Evolutionary conservation across 2,329 filamentous ascomycete genomes (phyloP).

Genomic region (Lachnellula arida): DNA sequence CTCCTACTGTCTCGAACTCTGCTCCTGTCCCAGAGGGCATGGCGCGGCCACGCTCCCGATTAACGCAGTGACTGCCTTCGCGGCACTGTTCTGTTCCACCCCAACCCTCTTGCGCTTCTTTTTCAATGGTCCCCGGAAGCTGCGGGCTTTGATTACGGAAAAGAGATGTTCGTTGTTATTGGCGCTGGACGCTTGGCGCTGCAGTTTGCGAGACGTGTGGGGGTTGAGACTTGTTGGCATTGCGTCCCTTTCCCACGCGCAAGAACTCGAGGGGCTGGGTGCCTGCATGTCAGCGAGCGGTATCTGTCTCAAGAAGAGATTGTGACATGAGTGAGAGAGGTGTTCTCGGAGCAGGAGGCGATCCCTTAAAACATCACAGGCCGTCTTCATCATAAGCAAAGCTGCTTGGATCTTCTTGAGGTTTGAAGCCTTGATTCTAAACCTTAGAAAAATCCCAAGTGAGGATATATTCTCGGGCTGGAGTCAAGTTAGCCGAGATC

Average conservation of each 20-base stretch:
- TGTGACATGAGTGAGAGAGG: neutral
- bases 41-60: constrained; percentile 36
- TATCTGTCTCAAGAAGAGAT: neutral
- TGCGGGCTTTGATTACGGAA: neutral
- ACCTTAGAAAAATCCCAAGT: too few species aligned
- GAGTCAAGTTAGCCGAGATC: too few species aligned
- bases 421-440: too few species aligned
- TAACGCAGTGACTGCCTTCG: constrained; percentile 33
- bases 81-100: constrained; percentile 37
- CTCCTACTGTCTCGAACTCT: constrained; percentile 28
- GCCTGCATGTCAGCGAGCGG: constrained; percentile 39
- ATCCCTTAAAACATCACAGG: too few species aligned
- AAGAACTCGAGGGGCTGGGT: constrained; percentile 32
- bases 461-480: too few species aligned
- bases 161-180: constrained; percentile 28
- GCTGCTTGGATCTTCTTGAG: too few species aligned
- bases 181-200: constrained; percentile 33
- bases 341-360: neutral
- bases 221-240: constrained; percentile 35
- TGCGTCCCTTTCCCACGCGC: constrained; percentile 27
- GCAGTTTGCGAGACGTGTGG: constrained; percentile 32
- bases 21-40: constrained; percentile 34
- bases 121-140: neutral
- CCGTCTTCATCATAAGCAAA: too few species aligned
- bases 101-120: constrained; percentile 2